Conservation (phyloP, 2,329 filamentous ascomycete genomes). For the Xylaria sp. region DNA sequence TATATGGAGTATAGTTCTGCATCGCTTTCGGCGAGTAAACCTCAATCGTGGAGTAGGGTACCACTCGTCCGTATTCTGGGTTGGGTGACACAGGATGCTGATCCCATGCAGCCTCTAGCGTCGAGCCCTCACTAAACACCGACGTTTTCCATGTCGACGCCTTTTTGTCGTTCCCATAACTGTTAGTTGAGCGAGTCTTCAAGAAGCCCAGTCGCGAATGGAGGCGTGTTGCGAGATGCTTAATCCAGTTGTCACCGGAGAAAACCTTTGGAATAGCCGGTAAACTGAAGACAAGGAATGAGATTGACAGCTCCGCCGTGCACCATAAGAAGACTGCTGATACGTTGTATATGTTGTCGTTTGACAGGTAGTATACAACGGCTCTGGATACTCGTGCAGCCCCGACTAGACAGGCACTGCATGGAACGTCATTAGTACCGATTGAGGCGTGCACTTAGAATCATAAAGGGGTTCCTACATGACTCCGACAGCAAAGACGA, state of each 20-base stretch:
- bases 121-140: not conserved
- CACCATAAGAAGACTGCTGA: conserved; percentile 30
- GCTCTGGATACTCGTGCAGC: conserved; percentile 22
- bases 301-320: conserved; percentile 26
- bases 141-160: conserved; percentile 8
- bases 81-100: not conserved
- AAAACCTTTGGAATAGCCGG: conserved; percentile 30
- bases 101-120: conserved; percentile 3
- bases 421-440: conserved; percentile 8
- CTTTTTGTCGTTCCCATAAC: not conserved
- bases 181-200: not conserved
- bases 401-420: conserved; percentile 24
- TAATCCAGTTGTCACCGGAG: conserved; percentile 16
- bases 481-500: conserved; percentile 56
- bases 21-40: not conserved
- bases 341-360: conserved; percentile 32
- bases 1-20: not conserved
- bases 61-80: not conserved
- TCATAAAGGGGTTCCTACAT: conserved; percentile 43
- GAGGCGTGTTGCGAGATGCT: not conserved
- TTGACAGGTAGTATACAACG: conserved; percentile 25
- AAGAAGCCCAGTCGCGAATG: not conserved
- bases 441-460: not conserved
- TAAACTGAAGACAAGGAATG: conserved; percentile 31
- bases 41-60: not conserved